Evolutionary conservation across 805 yeast genomes (phyloP).

Genomic region (Candida corydali): DNA sequence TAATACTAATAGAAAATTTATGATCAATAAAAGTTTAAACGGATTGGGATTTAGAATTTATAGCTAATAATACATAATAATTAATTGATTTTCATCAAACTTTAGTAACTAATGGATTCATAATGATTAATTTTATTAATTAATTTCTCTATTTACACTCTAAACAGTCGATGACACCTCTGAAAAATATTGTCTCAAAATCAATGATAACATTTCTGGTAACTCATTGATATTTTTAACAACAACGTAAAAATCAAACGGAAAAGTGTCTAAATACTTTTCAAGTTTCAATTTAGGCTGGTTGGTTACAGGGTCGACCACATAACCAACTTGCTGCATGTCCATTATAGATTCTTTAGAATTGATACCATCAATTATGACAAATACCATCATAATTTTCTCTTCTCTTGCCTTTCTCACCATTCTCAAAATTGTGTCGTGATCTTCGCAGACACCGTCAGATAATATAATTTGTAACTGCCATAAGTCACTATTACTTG

Average conservation of each 20-base stretch:
- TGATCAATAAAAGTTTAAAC: no score
- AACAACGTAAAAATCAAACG: constrained; percentile 94
- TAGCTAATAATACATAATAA: constrained; percentile 1
- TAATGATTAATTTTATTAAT: no score
- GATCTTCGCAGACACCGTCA: constrained; percentile 98
- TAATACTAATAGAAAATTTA: no score
- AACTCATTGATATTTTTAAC: constrained; percentile 84
- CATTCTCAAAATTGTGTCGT: constrained; percentile 71
- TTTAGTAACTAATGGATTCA: no score
- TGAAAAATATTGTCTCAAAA: constrained; percentile 87
- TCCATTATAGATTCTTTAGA: constrained; percentile 85
- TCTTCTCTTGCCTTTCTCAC: constrained; percentile 92
- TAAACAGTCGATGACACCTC: constrained; percentile 39
- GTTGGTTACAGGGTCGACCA: constrained; percentile 61
- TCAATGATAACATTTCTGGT: constrained; percentile 86
- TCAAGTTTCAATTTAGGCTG: constrained; percentile 69
- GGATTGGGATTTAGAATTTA: constrained; percentile 1
- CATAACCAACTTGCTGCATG: constrained; percentile 88
- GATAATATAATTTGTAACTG: constrained; percentile 88
- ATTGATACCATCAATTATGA: constrained; percentile 84
- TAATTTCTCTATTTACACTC: neutral
- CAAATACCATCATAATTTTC: constrained; percentile 91
- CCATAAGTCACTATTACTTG: constrained; percentile 67
- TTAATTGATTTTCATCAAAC: no score
- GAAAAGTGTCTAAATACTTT: constrained; percentile 87